Conservation (phyloP, 2,329 filamentous ascomycete genomes). For the Hypoxylon sp. region DNA sequence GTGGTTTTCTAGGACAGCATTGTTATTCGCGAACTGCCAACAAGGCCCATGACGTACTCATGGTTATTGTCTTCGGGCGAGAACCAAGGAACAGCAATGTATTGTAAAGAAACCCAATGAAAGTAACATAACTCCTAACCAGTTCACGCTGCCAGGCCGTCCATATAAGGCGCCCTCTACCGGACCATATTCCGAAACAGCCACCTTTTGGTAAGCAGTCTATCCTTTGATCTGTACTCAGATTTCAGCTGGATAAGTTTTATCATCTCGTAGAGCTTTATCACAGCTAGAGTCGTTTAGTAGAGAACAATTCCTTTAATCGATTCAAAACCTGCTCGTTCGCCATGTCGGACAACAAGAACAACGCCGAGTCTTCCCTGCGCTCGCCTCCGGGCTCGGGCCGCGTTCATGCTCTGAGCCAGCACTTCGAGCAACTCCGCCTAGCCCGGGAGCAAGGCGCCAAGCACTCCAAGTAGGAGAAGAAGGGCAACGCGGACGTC, state of each 20-base stretch:
- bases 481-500: not conserved
- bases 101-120: not conserved
- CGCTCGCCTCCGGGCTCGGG: not conserved
- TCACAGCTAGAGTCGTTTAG: not conserved
- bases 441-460: not conserved
- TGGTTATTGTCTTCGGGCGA: not conserved
- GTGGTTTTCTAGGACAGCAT: not conserved
- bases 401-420: conserved; percentile 2
- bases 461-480: not conserved
- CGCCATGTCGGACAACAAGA: conserved; percentile 6
- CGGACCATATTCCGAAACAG: not conserved
- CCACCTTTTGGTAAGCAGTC: not conserved
- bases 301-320: not conserved
- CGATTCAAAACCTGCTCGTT: not conserved
- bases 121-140: not conserved
- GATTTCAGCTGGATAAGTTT: conserved; percentile 1
- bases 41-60: not conserved
- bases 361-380: not conserved
- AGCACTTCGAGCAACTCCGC: not conserved
- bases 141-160: not conserved
- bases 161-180: not conserved
- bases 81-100: not conserved
- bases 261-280: not conserved
- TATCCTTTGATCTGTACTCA: not conserved
- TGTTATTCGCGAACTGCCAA: not conserved